A percentile compares a stretch with the other conserved stretches of the same genome.
These are phyloP conservation scores for Chenopodium suecicum DNA, from an alignment of 148 eudicot genomes.

Conservation along the genomic window DNA sequence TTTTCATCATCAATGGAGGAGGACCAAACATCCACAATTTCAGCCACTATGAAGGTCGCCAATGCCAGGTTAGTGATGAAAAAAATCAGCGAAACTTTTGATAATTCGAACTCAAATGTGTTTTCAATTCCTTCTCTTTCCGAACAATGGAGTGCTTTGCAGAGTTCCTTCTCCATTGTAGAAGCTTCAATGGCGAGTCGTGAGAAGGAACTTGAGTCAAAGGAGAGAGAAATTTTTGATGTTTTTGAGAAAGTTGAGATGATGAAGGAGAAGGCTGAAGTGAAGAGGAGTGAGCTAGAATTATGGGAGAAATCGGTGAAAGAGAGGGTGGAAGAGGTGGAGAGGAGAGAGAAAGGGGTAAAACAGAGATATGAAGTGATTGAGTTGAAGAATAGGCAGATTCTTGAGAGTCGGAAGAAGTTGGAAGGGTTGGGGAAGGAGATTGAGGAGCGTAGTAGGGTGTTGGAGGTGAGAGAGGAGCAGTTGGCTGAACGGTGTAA, in stretches of 20 bases:
- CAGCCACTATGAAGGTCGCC: slow-evolving; percentile 4
- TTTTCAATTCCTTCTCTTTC: neutral
- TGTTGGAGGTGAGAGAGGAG: slow-evolving; percentile 11
- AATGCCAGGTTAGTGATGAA: slow-evolving; percentile 1
- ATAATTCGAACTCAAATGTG: slow-evolving; percentile 4
- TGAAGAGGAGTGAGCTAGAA: neutral
- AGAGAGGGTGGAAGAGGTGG: neutral
- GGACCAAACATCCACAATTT: neutral
- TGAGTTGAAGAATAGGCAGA: neutral
- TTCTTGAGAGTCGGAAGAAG: slow-evolving; percentile 2
- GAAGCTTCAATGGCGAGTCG: slow-evolving; percentile 9
- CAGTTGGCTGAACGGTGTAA: neutral
- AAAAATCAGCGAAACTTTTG: neutral
- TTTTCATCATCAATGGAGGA: slow-evolving; percentile 22
- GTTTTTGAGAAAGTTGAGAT: neutral
- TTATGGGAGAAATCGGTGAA: slow-evolving; percentile 3
- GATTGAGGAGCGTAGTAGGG: neutral
- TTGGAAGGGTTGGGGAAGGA: neutral
- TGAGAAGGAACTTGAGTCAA: slow-evolving; percentile 9
- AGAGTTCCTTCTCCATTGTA: slow-evolving; percentile 5
- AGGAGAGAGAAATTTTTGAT: slow-evolving; percentile 6
- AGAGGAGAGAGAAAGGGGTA: slow-evolving; percentile 6
- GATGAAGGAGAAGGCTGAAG: neutral
- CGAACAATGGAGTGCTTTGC: slow-evolving; percentile 20
- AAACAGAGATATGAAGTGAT: slow-evolving; percentile 3